Evolutionary conservation across 2,329 filamentous ascomycete species (phyloP).

Genomic region (Colletotrichum simmondsii): DNA sequence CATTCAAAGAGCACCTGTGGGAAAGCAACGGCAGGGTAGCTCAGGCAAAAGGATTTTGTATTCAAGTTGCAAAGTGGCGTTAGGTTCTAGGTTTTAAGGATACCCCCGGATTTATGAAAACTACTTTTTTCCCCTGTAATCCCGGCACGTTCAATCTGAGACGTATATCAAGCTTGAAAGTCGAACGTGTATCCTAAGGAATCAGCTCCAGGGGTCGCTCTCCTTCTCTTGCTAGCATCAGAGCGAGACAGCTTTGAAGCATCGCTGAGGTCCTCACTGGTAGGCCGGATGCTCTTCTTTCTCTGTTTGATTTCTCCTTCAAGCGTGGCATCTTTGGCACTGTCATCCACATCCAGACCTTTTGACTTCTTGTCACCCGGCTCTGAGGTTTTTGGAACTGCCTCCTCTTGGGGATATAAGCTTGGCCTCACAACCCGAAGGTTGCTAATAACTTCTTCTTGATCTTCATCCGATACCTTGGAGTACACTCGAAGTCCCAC

Average conservation of each 20-base stretch:
- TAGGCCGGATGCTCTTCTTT: constrained; percentile 46
- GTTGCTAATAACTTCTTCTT: constrained; percentile 47
- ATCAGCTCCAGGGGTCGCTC: background rate
- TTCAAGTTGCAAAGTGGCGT: background rate
- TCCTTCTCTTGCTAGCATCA: background rate
- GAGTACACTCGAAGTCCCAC: constrained; percentile 65
- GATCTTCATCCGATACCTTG: constrained; percentile 51
- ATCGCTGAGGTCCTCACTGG: constrained; percentile 19
- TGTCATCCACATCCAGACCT: constrained; percentile 57
- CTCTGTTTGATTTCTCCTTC: constrained; percentile 45
- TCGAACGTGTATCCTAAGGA: background rate
- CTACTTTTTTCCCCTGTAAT: background rate
- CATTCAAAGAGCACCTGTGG: background rate
- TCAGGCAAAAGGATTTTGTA: background rate
- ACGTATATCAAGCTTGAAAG: background rate
- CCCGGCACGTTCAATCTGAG: background rate
- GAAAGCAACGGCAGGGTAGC: background rate
- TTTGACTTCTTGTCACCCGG: constrained; percentile 41
- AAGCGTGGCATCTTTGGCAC: constrained; percentile 56
- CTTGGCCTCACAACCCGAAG: constrained; percentile 53
- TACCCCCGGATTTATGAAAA: constrained; percentile 11
- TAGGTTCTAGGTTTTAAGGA: constrained; percentile 27
- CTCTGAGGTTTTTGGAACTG: constrained; percentile 26
- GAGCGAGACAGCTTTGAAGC: background rate
- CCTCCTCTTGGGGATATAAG: constrained; percentile 42